Evolutionary conservation across 345 rosid genomes (phyloP).

Genomic region (Gossypium bickii): DNA sequence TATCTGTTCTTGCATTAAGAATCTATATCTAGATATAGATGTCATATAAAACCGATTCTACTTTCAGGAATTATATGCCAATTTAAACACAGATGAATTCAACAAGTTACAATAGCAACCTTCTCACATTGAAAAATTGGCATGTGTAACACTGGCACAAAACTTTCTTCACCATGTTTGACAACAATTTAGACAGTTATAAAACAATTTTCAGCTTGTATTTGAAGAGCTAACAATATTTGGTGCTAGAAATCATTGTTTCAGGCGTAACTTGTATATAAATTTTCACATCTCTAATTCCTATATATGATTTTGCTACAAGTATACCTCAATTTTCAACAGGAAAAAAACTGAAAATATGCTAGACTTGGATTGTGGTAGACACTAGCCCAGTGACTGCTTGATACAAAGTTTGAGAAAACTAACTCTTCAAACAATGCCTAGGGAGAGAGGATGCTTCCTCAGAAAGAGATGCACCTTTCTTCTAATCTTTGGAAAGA

Average conservation of each 20-base stretch:
- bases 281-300: background rate
- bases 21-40: conserved; percentile 4
- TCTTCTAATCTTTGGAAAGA: background rate
- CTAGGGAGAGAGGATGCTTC: background rate
- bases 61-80: background rate
- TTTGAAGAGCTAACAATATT: background rate
- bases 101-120: background rate
- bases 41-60: background rate
- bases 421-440: background rate
- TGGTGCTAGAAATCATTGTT: background rate
- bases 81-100: background rate
- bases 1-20: background rate
- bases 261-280: background rate
- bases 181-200: background rate
- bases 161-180: background rate
- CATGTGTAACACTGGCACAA: background rate
- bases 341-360: background rate
- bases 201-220: background rate
- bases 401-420: background rate
- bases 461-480: background rate
- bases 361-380: background rate
- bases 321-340: background rate
- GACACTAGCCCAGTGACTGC: background rate
- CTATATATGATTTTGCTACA: background rate
- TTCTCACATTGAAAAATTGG: background rate